Conservation (phyloP, 176 grass and related monocot species). For the Ensete glaucum region DNA sequence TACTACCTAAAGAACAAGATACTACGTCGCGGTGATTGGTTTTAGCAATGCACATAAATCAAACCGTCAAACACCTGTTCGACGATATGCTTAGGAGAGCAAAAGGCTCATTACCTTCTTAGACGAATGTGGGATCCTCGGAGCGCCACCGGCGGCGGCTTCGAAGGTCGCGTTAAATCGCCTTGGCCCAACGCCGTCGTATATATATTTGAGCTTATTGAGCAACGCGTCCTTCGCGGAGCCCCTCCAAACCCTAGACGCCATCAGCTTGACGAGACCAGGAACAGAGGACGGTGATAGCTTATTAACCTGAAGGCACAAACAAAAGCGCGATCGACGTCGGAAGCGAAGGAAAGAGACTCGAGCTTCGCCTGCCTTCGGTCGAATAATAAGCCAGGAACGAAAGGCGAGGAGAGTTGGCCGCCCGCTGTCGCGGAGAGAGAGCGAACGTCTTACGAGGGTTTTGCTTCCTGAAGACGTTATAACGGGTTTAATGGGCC, state of each 20-base stretch:
- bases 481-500: too few species aligned
- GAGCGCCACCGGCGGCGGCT: constrained; percentile 8
- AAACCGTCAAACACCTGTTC: constrained; percentile 28
- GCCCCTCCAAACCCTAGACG: constrained; percentile 41
- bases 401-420: too few species aligned
- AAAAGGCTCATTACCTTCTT: constrained; percentile 42
- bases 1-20: not conserved
- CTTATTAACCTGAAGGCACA: too few species aligned
- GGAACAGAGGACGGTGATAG: too few species aligned
- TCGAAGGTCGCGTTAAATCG: constrained; percentile 22
- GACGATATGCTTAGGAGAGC: constrained; percentile 33
- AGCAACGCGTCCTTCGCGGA: constrained; percentile 33
- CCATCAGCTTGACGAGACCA: not conserved
- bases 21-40: not conserved
- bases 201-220: constrained; percentile 17
- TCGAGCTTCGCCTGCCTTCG: too few species aligned
- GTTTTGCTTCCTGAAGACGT: too few species aligned
- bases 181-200: constrained; percentile 17
- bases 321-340: too few species aligned
- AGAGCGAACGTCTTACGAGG: too few species aligned
- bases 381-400: too few species aligned
- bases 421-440: too few species aligned
- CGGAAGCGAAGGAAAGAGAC: too few species aligned
- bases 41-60: not conserved
- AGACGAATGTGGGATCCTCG: constrained; percentile 46